Conservation (phyloP, 768 basidiomycete genomes). For the Gloeopeniophorella convolvens region DNA sequence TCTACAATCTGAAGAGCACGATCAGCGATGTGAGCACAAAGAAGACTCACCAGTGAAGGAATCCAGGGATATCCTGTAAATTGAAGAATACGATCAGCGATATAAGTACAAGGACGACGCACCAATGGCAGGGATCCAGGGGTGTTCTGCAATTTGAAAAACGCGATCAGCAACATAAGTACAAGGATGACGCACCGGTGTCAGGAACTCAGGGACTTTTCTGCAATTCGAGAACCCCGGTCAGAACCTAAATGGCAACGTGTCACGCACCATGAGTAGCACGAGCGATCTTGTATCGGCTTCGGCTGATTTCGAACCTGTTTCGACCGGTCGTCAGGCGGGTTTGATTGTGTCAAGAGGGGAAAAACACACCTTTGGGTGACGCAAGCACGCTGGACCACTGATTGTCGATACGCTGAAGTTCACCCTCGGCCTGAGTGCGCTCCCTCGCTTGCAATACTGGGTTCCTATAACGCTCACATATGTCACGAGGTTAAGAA, state of each 20-base stretch:
- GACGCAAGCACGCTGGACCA: background rate
- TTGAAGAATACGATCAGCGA: background rate
- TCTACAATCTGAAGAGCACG: background rate
- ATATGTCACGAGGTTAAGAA: no score
- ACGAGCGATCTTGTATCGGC: no score
- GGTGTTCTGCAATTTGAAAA: background rate
- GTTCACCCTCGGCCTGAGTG: constrained; percentile 4
- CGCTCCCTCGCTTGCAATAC: background rate
- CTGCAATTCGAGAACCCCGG: no score
- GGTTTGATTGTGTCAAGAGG: no score
- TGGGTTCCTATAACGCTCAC: no score
- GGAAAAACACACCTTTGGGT: background rate
- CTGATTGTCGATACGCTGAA: background rate
- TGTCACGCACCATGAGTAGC: no score
- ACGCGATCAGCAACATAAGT: background rate
- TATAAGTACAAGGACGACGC: background rate
- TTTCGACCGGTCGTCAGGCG: no score
- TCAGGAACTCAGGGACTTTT: no score
- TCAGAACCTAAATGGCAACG: no score
- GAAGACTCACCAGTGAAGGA: background rate
- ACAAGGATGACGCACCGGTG: background rate
- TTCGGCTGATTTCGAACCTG: no score
- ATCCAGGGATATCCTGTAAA: no score
- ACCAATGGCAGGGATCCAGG: background rate
- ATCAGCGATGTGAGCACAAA: background rate